A percentile compares a stretch with the other conserved stretches of the same genome.
Conservation (phyloP, 176 grass and related monocot species). For the Thinopyrum elongatum region DNA sequence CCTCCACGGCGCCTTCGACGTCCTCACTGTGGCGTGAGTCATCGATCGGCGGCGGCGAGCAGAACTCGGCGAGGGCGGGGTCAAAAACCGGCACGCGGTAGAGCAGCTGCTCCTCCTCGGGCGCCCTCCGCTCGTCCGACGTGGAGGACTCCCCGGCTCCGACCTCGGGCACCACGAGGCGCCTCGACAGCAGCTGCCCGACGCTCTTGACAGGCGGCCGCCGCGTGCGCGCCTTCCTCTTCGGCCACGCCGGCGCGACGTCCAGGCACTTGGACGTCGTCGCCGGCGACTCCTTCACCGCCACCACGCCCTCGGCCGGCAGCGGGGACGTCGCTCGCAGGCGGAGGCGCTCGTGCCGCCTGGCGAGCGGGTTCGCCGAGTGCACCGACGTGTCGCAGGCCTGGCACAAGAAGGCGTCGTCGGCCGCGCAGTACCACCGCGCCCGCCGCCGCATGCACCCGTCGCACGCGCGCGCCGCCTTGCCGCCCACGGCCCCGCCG, state of each 20-base stretch:
- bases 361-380: conserved; percentile 76
- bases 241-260: conserved; percentile 61
- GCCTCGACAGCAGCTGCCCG: conserved; percentile 33
- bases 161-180: conserved; percentile 55
- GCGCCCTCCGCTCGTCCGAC: conserved; percentile 46
- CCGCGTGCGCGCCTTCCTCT: conserved; percentile 70
- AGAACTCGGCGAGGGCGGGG: conserved; percentile 60
- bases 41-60: conserved; percentile 45
- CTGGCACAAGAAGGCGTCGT: conserved; percentile 93
- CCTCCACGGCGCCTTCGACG: conserved; percentile 13
- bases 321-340: conserved; percentile 23
- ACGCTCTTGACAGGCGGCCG: conserved; percentile 47
- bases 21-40: conserved; percentile 28
- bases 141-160: conserved; percentile 25
- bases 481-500: conserved; percentile 51
- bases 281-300: neutral
- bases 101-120: conserved; percentile 56
- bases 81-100: conserved; percentile 72
- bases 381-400: conserved; percentile 85
- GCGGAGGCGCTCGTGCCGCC: conserved; percentile 72
- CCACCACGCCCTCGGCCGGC: neutral
- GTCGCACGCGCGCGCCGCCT: conserved; percentile 75
- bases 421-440: conserved; percentile 91
- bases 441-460: conserved; percentile 70
- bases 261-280: neutral